A percentile compares a stretch with the other conserved stretches of the same genome.
These are phyloP conservation scores for Triglochin maritima DNA, from an alignment of 106 monocot genomes.

Conservation along the genomic window DNA sequence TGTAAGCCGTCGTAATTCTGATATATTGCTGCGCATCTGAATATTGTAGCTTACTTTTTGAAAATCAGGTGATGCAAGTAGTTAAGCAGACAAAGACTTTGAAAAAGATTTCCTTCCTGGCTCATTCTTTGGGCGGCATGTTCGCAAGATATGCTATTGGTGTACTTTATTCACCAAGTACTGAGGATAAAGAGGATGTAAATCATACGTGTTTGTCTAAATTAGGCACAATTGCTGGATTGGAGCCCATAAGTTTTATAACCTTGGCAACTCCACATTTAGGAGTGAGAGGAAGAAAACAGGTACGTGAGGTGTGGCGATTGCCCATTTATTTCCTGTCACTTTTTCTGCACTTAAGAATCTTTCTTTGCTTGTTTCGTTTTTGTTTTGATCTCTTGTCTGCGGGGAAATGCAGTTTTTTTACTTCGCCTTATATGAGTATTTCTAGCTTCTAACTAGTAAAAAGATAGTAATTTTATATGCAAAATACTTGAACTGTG, in stretches of 20 bases:
- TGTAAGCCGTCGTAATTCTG: not conserved
- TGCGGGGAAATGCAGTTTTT: no score
- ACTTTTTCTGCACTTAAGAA: not conserved
- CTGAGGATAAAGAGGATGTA: conserved; percentile 4
- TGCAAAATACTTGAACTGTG: no score
- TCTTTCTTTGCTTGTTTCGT: not conserved
- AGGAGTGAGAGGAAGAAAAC: conserved; percentile 82
- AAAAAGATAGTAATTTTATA: no score
- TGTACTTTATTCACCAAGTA: conserved; percentile 46
- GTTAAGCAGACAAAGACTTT: conserved; percentile 47
- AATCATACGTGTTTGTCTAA: conserved; percentile 6
- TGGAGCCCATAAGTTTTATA: conserved; percentile 83
- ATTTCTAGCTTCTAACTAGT: no score
- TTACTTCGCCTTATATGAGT: no score
- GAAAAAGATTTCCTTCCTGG: conserved; percentile 79
- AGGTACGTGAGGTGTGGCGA: conserved; percentile 32
- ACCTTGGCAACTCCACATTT: conserved; percentile 97
- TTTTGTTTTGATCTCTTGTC: not conserved
- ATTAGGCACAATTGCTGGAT: conserved; percentile 48
- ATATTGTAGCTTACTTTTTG: not conserved
- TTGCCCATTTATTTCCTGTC: not conserved
- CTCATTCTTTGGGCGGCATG: conserved; percentile 90
- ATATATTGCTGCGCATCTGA: not conserved
- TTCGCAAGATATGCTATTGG: conserved; percentile 88
- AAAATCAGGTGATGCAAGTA: conserved; percentile 51